Evolutionary conservation across 2,329 filamentous ascomycete species (phyloP).

Genomic region (Xylariaceae sp.): DNA sequence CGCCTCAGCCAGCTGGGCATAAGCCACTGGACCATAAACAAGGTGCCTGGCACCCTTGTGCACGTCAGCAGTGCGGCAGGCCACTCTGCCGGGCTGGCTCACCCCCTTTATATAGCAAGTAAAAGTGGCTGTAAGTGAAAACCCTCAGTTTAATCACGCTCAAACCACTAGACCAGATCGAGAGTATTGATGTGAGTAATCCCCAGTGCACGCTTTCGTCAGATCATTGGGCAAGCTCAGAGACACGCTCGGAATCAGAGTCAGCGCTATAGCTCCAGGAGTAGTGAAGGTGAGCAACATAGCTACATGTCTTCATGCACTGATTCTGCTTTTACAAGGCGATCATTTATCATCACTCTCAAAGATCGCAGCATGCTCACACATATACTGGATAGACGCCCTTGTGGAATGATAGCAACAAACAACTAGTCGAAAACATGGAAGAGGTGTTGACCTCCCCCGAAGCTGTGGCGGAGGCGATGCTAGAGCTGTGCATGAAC

Average conservation of each 20-base stretch:
- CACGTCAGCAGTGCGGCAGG: conserved; percentile 6
- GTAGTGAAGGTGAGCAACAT: not conserved
- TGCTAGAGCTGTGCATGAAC: conserved; percentile 4
- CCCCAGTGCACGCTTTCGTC: not conserved
- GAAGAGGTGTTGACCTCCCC: not conserved
- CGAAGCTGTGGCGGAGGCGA: conserved; percentile 4
- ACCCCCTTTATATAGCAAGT: not conserved
- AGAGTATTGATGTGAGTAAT: not conserved
- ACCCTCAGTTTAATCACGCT: not conserved
- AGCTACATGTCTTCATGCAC: not conserved
- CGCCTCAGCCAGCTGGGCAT: conserved; percentile 5
- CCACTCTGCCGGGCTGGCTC: not conserved
- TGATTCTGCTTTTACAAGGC: not conserved
- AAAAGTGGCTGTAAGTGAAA: not conserved
- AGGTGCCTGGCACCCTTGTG: conserved; percentile 3
- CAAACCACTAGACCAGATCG: not conserved
- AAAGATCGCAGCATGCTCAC: not conserved
- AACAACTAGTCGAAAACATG: not conserved
- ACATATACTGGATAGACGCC: not conserved
- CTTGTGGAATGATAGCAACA: not conserved
- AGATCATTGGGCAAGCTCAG: not conserved
- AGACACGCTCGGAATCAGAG: not conserved
- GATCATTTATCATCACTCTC: not conserved
- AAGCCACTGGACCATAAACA: conserved; percentile 4
- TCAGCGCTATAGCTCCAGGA: conserved; percentile 1